Conservation (phyloP, 495 filamentous ascomycete genomes). For the Penicillium ochrochloron region DNA sequence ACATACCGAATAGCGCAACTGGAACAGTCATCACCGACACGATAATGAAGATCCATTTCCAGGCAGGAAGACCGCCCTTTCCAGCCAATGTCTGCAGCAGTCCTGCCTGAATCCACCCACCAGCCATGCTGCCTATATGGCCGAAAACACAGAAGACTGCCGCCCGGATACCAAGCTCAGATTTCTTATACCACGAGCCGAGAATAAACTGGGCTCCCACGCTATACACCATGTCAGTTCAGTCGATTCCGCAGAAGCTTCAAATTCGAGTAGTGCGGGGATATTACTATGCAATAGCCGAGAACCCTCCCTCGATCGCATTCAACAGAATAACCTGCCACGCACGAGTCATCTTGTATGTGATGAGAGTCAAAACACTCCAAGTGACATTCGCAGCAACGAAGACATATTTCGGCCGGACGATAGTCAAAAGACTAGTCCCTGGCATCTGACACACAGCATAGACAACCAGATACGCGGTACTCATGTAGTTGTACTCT, state of each 20-base stretch:
- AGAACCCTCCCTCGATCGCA: constrained; percentile 42
- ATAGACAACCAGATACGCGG: constrained; percentile 43
- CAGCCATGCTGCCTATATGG: constrained; percentile 36
- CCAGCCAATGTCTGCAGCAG: constrained; percentile 28
- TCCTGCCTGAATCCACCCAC: constrained; percentile 39
- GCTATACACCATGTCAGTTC: constrained; percentile 20
- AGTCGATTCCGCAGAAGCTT: neutral
- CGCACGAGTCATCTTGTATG: constrained; percentile 38
- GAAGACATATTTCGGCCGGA: constrained; percentile 41
- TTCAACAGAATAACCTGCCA: constrained; percentile 44
- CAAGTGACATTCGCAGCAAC: constrained; percentile 40
- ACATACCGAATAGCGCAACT: constrained; percentile 36
- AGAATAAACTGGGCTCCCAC: constrained; percentile 39
- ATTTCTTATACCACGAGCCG: constrained; percentile 37
- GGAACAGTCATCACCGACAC: constrained; percentile 39
- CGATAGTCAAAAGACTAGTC: constrained; percentile 38
- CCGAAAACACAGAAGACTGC: constrained; percentile 39
- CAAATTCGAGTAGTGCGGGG: neutral
- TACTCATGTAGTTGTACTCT: constrained; percentile 47
- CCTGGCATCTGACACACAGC: constrained; percentile 45
- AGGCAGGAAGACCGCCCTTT: constrained; percentile 35
- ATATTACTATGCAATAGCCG: constrained; percentile 40
- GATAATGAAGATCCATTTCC: constrained; percentile 43
- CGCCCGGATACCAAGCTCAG: constrained; percentile 35
- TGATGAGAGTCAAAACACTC: constrained; percentile 41